Percentiles rank a stretch among this genome's conserved stretches.
Evolutionary conservation across 2,329 filamentous ascomycete genomes (phyloP).

Genomic region (Pochonia chlamydosporia): DNA sequence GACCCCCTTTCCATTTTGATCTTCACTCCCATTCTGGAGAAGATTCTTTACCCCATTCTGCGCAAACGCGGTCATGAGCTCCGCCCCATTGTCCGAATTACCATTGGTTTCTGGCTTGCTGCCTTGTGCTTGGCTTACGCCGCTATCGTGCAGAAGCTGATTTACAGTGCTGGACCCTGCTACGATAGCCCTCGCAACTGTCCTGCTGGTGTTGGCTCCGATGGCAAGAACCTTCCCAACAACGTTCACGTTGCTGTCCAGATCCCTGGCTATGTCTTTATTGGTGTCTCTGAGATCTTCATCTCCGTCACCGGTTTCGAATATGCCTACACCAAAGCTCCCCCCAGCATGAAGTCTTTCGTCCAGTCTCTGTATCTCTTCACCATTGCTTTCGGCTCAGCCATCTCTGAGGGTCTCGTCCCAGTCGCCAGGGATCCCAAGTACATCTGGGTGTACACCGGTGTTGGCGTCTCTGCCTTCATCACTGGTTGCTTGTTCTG

Average conservation of each 20-base stretch:
- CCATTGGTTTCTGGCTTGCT: slow-evolving; percentile 53
- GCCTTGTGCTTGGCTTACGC: slow-evolving; percentile 53
- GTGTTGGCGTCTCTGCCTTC: slow-evolving; percentile 44
- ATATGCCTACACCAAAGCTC: slow-evolving; percentile 70
- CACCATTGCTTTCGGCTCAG: slow-evolving; percentile 52
- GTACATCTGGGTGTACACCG: slow-evolving; percentile 61
- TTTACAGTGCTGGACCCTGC: slow-evolving; percentile 49
- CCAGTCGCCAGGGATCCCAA: slow-evolving; percentile 57
- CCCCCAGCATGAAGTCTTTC: slow-evolving; percentile 61
- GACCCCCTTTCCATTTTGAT: slow-evolving; percentile 62
- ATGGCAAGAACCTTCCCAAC: slow-evolving; percentile 27
- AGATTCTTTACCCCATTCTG: slow-evolving; percentile 54
- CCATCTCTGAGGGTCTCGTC: slow-evolving; percentile 55
- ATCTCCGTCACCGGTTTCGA: slow-evolving; percentile 64
- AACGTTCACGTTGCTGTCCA: slow-evolving; percentile 50
- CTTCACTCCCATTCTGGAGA: slow-evolving; percentile 60
- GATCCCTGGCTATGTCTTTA: slow-evolving; percentile 49
- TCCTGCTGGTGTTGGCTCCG: slow-evolving; percentile 20
- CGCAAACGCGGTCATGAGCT: slow-evolving; percentile 52
- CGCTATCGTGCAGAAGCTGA: slow-evolving; percentile 52
- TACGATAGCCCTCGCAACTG: slow-evolving; percentile 38
- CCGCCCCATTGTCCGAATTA: slow-evolving; percentile 60
- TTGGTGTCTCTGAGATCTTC: slow-evolving; percentile 55
- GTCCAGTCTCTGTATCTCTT: slow-evolving; percentile 54
- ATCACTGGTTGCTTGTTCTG: slow-evolving; percentile 48